Percentiles rank a stretch among this genome's conserved stretches.
Conservation (phyloP, 2,329 filamentous ascomycete species). For the Alternaria viburni region DNA sequence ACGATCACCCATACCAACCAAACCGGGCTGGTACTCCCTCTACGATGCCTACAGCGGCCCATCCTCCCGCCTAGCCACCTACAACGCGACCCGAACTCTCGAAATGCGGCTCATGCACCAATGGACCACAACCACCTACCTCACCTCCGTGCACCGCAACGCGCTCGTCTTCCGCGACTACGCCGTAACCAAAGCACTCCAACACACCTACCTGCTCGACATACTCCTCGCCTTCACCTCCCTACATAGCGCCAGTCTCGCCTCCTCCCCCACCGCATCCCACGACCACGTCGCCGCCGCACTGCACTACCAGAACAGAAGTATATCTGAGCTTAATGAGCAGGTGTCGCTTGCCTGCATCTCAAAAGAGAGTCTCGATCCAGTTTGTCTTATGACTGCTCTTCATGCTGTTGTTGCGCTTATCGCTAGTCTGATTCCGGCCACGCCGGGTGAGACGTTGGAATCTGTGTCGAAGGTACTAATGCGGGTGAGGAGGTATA, state of each 20-base stretch:
- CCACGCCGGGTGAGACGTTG: background rate
- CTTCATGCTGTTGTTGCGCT: background rate
- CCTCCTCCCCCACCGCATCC: background rate
- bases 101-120: background rate
- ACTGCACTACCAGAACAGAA: background rate
- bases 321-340: background rate
- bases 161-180: background rate
- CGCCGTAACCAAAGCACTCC: background rate
- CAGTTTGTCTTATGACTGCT: background rate
- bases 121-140: background rate
- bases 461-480: background rate
- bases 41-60: background rate
- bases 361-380: background rate
- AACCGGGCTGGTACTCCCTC: background rate
- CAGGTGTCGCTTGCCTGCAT: background rate
- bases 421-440: background rate
- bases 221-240: background rate
- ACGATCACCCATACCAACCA: background rate
- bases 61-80: background rate
- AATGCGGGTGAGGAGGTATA: background rate
- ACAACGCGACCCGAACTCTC: background rate
- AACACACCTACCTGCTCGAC: background rate
- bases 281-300: background rate
- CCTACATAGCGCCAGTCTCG: background rate
- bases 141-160: background rate